These are phyloP conservation scores for Heimioporus sp. DNA, from an alignment of 768 basidiomycete genomes.

Conservation along the genomic window DNA sequence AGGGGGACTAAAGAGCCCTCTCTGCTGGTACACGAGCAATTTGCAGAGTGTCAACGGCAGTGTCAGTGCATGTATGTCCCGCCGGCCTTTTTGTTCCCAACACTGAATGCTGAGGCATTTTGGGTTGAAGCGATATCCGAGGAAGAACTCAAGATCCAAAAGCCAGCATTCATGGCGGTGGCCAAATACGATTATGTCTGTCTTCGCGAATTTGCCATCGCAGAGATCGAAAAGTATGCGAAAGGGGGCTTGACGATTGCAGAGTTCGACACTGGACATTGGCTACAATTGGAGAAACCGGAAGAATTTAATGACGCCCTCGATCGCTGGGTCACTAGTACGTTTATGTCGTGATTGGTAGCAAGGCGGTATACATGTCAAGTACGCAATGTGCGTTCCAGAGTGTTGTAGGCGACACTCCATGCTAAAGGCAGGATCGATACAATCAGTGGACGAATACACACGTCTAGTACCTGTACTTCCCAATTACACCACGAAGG, in stretches of 20 bases:
- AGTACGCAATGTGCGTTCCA: too few species aligned
- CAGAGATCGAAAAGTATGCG: slow-evolving; percentile 26
- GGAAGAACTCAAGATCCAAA: slow-evolving; percentile 26
- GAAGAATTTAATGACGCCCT: slow-evolving; percentile 37
- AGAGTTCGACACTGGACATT: slow-evolving; percentile 39
- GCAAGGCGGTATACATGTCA: neutral
- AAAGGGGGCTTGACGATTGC: slow-evolving; percentile 26
- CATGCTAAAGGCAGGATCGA: neutral
- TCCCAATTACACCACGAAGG: slow-evolving; percentile 2
- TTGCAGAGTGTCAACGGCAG: slow-evolving; percentile 26
- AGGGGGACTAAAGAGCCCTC: slow-evolving; percentile 33
- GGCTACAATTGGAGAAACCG: slow-evolving; percentile 33
- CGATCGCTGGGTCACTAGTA: slow-evolving; percentile 29
- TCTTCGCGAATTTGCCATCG: slow-evolving; percentile 21
- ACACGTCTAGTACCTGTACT: slow-evolving; percentile 27
- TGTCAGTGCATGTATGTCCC: slow-evolving; percentile 28
- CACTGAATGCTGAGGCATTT: neutral
- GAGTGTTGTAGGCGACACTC: too few species aligned
- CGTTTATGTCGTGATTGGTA: slow-evolving; percentile 12
- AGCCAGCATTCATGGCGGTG: slow-evolving; percentile 39
- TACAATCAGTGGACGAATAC: slow-evolving; percentile 8
- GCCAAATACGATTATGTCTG: slow-evolving; percentile 36
- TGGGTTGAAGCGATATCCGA: slow-evolving; percentile 18
- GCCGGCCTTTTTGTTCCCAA: neutral
- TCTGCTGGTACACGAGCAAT: slow-evolving; percentile 38